Base-by-base conservation (phyloP, 2,329 filamentous ascomycete genomes). In the Penicillium janthinellum region DNA sequence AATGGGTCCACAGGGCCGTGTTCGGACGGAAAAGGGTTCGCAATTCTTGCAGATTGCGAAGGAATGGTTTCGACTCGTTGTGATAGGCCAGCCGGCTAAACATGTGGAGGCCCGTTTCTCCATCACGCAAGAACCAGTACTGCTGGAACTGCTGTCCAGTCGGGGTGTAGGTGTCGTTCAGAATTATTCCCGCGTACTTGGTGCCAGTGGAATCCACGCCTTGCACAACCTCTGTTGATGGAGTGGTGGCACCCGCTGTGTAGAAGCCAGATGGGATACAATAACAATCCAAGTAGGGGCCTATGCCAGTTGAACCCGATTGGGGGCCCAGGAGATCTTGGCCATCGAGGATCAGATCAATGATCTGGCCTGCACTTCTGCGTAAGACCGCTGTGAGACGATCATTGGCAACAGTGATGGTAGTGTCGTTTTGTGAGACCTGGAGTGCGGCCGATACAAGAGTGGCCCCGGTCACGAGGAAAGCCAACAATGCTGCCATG, bases 81-180 rank as follows among this genome's bases (percentile, higher is more conserved):
- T 84, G 76, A 64, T 89, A 89, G 0, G 81, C 78, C 10, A 87
- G 71, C n/a, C 85, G 81, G 58, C 80, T 84, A 71, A 88, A 88
- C 0, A 81, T 83, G 66, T 88, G 86, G 38, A 88, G 70, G 0
- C 86, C 86, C 0, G 86, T 88, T 70, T 89, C 86, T 1, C 82
- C 83, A 47, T 87, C 85, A 11, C 83, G 77, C 2, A 88, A 73
- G 64, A 88, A 88, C 84, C 84, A 88, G 70, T 88, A 88, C 67
- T 88, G 86, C 66, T 88, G 82, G 15, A 89, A 75, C 5, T 83
- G 67, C 67, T 88, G 85, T 2, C 85, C 84, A 0, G 85, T 87
- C 0, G 79, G 75, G 0, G 80, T 77, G 66, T 86, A 88, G 0
- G 79, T 83, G 59, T 88, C 84, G 49, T 82, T 83, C 79, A 88